Percentiles rank a stretch among this genome's conserved stretches.
phyloP scores from a whole-genome alignment of 495 filamentous ascomycete species.

The Annulohypoxylon nitens region DNA sequence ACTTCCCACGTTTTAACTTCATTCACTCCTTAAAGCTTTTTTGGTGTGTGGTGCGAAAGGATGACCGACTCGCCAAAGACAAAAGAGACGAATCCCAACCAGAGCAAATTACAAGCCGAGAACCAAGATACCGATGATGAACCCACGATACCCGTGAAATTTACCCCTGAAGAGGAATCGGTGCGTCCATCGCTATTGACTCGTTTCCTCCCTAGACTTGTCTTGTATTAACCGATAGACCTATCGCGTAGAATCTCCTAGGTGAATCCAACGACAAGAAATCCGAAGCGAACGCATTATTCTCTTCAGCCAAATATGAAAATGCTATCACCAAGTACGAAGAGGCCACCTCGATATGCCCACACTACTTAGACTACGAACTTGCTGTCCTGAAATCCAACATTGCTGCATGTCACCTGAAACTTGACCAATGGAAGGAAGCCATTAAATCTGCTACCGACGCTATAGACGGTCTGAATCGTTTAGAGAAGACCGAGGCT shows the following conservation, averaged over 20 bases:
- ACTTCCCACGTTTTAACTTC: background rate
- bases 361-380: slow-evolving; percentile 91
- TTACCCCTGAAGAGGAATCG: slow-evolving; percentile 81
- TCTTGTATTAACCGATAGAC: slow-evolving; percentile 23
- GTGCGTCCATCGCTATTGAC: slow-evolving; percentile 57
- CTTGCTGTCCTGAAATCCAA: slow-evolving; percentile 89
- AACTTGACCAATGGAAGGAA: slow-evolving; percentile 87
- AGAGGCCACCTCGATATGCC: slow-evolving; percentile 82
- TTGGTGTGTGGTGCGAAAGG: background rate
- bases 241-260: slow-evolving; percentile 69
- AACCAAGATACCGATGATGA: slow-evolving; percentile 41
- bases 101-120: slow-evolving; percentile 8
- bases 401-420: slow-evolving; percentile 90
- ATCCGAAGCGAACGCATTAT: slow-evolving; percentile 80
- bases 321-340: slow-evolving; percentile 93
- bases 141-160: slow-evolving; percentile 44
- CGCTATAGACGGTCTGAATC: slow-evolving; percentile 78
- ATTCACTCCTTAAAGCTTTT: too few relatives aligned
- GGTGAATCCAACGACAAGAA: slow-evolving; percentile 81
- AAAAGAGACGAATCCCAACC: slow-evolving; percentile 9
- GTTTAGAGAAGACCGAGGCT: slow-evolving; percentile 57
- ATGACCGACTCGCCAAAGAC: slow-evolving; percentile 24
- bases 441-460: slow-evolving; percentile 79
- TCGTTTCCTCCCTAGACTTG: background rate
- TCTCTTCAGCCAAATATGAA: slow-evolving; percentile 76